Evolutionary conservation across 2,329 filamentous ascomycete species (phyloP), one percentile per base, ranked within the genome.

Genomic region (Exophiala sp.): DNA sequence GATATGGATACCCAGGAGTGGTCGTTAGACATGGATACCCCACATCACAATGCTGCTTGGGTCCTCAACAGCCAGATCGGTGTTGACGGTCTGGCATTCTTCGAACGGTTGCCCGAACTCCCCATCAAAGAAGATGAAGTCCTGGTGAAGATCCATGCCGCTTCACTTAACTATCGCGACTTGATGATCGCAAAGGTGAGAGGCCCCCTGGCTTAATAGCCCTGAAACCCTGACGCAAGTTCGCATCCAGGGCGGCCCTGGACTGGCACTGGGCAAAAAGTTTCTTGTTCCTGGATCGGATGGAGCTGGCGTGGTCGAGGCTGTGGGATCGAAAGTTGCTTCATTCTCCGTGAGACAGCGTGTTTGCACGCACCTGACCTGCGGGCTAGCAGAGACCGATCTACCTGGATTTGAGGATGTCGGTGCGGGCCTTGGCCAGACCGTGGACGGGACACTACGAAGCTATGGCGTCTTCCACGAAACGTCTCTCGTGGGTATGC

Each of bases 401-500:
- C 70, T 80, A 45, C 78, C 71, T 21, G 56, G 52, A 7, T 43
- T 44, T 10, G 21, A 50, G 2, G 71, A 69, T 21, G 52, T 72
- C 4, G 50, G 56, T 0, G 83, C 82, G 1, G 86, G 86, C 2
- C 78, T 91, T 1, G 88, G 88, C 50, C 87, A 86, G 45, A 76
- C 76, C 9, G 52, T 87, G 1, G 82, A 91, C 63, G 89, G 89
- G 54, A 80, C 79, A 0, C 76, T 92, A 21, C 80, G 86, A 41
- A 76, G 86, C 62, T 84, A 87, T 60, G 87, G 74, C 55, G 79
- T 82, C 9, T 90, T 88, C 66, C 76, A 81, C 55, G 84, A 90
- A 72, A 79, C 69, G 18, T 87, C 87, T 1, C 75, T 92, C 3
- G 85, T 90, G 12, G 73, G 72, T 43, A 75, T 80, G 52, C 88